phyloP scores from a whole-genome alignment of 2,329 filamentous ascomycete species.

The Claviceps pusilla region DNA sequence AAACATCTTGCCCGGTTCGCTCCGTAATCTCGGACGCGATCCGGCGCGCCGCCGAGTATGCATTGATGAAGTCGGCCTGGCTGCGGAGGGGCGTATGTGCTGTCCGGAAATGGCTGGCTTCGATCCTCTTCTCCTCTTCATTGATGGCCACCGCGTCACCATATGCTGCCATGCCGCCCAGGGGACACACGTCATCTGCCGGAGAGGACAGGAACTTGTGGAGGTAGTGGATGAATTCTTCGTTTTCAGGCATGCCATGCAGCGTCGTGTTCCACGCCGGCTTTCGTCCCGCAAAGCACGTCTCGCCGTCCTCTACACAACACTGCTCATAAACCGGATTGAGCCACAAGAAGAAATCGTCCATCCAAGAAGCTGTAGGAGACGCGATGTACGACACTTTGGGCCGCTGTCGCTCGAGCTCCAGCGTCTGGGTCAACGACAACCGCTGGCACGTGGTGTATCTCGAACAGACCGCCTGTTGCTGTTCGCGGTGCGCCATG shows the following conservation, averaged over 20 bases:
- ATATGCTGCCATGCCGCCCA: conserved; percentile 81
- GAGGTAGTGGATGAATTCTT: conserved; percentile 81
- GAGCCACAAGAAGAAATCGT: conserved; percentile 94
- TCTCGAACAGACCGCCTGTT: conserved; percentile 77
- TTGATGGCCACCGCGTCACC: conserved; percentile 72
- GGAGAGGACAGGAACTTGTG: conserved; percentile 68
- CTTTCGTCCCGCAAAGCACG: conserved; percentile 65
- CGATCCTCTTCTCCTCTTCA: conserved; percentile 47
- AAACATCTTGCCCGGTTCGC: conserved; percentile 64
- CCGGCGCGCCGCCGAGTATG: conserved; percentile 76
- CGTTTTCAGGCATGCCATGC: conserved; percentile 77
- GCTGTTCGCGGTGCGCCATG: conserved; percentile 56
- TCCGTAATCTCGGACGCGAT: conserved; percentile 64
- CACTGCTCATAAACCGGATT: conserved; percentile 62
- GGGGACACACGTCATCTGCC: conserved; percentile 68
- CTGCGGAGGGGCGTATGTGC: conserved; percentile 74
- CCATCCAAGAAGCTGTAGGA: conserved; percentile 86
- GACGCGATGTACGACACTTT: conserved; percentile 78
- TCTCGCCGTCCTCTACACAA: conserved; percentile 54
- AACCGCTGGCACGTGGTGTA: conserved; percentile 77
- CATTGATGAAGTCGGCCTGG: conserved; percentile 83
- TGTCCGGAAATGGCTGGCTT: conserved; percentile 82
- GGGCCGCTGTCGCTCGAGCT: conserved; percentile 83
- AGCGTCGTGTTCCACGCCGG: conserved; percentile 84
- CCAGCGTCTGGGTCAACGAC: conserved; percentile 77